Base-by-base conservation (phyloP, 2,329 filamentous ascomycete genomes). In the Diplocarpon mali region DNA sequence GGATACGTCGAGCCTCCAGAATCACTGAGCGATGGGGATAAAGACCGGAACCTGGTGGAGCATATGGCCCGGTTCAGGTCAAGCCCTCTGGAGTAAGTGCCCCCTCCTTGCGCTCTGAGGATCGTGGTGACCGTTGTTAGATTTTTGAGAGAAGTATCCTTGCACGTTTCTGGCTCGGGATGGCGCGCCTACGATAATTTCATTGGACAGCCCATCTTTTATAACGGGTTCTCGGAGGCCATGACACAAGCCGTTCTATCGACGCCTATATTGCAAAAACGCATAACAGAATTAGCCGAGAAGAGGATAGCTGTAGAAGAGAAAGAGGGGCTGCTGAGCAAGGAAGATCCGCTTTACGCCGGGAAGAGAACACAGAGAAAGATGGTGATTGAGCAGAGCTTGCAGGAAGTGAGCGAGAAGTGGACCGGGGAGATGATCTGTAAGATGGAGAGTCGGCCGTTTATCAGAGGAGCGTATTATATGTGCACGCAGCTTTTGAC, bases 351-450 rank as follows among this genome's bases (percentile, higher is more conserved):
- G 41, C 69, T 78, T 45, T 75, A 74, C 59, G 58, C 64, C 37
- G 57, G 67, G 48, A 70, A 77, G 62, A 69, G 72, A 45, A 66
- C 67, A 4, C 73, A 72, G 50, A 69, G 76, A 44, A 75, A 71
- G 42, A 69, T 67, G 45, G 78, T 83, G 56, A 76, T 96, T 45
- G 80, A 88, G 59, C 70, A 71, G 31, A 81, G 81, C 46, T 68
- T 98, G 37, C 73, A 79, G 44, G 80, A 95, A 59, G 81, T 95
- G 4, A 84, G 86, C 3, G 86, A 92, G 52, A 80, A 83, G 53
- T 81, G 92, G 75, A 86, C 88, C 17, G 87, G 95, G 60, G 78
- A 83, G 51, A 96, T 98, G 92, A 95, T 98, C 50, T 96, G 90
- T 75, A 98, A 98, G 67, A 90, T 96, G 73, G 92, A 98, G 65